Conservation (phyloP, 1,284 basidiomycete species). For the Chalciporus piperatoides region DNA sequence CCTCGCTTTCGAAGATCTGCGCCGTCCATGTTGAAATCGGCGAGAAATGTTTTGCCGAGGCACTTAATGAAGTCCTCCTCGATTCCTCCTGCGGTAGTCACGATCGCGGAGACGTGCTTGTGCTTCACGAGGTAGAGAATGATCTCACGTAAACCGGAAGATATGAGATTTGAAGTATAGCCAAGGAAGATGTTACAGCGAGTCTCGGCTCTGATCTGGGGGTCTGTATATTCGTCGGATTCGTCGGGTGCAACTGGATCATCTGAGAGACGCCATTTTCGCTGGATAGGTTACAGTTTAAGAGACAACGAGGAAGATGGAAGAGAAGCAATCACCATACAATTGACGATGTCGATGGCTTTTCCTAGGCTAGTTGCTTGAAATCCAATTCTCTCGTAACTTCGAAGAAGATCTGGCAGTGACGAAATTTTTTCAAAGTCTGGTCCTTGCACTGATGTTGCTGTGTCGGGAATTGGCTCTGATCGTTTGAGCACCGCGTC, state of each 20-base stretch:
- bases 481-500: slow-evolving; percentile 78
- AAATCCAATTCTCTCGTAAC: slow-evolving; percentile 91
- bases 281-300: slow-evolving; percentile 39
- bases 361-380: slow-evolving; percentile 89
- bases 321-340: slow-evolving; percentile 59
- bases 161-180: slow-evolving; percentile 98
- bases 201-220: slow-evolving; percentile 61
- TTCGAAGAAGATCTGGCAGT: slow-evolving; percentile 69
- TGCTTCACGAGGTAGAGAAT: slow-evolving; percentile 93
- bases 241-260: slow-evolving; percentile 70
- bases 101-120: slow-evolving; percentile 85
- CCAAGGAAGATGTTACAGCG: slow-evolving; percentile 92
- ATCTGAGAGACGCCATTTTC: slow-evolving; percentile 80
- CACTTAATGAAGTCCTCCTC: slow-evolving; percentile 99
- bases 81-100: slow-evolving; percentile 97
- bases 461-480: slow-evolving; percentile 68
- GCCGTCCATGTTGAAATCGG: slow-evolving; percentile 91
- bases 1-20: slow-evolving; percentile 84
- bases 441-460: slow-evolving; percentile 81
- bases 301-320: slow-evolving; percentile 8
- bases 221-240: slow-evolving; percentile 57
- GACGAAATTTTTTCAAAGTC: slow-evolving; percentile 75
- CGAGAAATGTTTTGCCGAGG: slow-evolving; percentile 92
- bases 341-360: slow-evolving; percentile 88
- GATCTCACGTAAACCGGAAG: slow-evolving; percentile 93